phyloP scores from a whole-genome alignment of 2,329 filamentous ascomycete genomes.

The Claviceps cyperi region DNA sequence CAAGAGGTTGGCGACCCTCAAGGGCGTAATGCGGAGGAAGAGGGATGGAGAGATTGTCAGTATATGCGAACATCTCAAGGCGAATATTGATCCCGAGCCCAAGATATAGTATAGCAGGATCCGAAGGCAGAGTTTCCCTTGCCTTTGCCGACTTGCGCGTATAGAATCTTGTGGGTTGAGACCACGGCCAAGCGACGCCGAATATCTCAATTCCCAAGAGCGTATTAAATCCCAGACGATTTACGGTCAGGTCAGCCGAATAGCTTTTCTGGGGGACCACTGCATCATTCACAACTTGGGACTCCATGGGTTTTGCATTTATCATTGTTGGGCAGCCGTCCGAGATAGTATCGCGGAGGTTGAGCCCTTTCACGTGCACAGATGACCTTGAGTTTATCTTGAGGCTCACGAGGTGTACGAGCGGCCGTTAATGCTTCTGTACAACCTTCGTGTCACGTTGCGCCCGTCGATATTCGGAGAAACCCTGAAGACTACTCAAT shows the following conservation, averaged over 20 bases:
- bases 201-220: too few species aligned
- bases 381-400: too few species aligned
- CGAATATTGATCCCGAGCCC: slow-evolving; percentile 38
- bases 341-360: too few species aligned
- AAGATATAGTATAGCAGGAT: slow-evolving; percentile 13
- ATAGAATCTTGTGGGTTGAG: neutral
- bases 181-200: too few species aligned
- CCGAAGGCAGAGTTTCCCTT: neutral
- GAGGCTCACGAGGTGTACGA: too few species aligned
- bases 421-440: neutral
- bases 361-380: too few species aligned
- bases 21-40: slow-evolving; percentile 38
- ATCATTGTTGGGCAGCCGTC: too few species aligned
- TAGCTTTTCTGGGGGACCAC: too few species aligned
- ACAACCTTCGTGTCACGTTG: neutral
- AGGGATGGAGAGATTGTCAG: slow-evolving; percentile 38
- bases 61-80: slow-evolving; percentile 51
- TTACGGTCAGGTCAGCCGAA: too few species aligned
- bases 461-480: neutral
- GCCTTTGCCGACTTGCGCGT: neutral
- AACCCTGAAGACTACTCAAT: slow-evolving; percentile 4
- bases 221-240: too few species aligned
- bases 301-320: too few species aligned
- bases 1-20: slow-evolving; percentile 35
- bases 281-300: too few species aligned